Evolutionary conservation across 139 green algal species (phyloP).

Genomic region (Gonium pectorale): DNA sequence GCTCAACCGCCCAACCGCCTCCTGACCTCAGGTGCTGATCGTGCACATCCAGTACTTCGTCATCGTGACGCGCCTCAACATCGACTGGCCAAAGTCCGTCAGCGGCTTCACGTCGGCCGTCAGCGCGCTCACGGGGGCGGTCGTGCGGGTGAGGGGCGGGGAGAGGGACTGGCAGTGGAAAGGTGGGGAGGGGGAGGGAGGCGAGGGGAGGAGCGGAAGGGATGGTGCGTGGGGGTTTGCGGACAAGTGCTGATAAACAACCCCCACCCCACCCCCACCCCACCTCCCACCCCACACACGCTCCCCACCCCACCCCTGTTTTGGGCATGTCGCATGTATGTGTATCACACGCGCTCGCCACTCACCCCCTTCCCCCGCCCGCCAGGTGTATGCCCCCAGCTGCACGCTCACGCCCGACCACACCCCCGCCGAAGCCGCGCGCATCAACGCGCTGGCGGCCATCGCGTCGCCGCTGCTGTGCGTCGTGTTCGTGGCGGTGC

Average conservation of each 20-base stretch:
- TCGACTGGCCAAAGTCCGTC: conserved; percentile 31
- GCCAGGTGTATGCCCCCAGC: conserved; percentile 28
- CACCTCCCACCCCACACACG: no score
- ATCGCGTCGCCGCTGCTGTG: conserved; percentile 3
- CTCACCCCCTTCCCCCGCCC: neutral
- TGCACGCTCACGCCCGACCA: neutral
- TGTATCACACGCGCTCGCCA: no score
- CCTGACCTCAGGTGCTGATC: conserved; percentile 34
- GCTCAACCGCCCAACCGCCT: no score
- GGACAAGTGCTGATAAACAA: no score
- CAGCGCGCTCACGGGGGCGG: neutral
- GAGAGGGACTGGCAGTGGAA: no score
- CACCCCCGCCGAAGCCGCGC: neutral
- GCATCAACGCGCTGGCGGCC: neutral
- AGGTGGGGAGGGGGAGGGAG: neutral
- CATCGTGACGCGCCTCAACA: conserved; percentile 46
- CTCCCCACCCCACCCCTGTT: no score
- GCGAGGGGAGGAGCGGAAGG: no score
- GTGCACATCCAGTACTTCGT: conserved; percentile 38
- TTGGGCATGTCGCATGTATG: no score
- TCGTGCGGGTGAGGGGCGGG: neutral
- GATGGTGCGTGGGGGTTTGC: no score
- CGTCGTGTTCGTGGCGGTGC: neutral
- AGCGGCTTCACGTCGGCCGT: neutral
- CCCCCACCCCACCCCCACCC: no score